A percentile compares a stretch with the other conserved stretches of the same genome.
These are phyloP conservation scores for Nyssa sinensis DNA, from an alignment of 148 eudicot genomes.

Conservation along the genomic window DNA sequence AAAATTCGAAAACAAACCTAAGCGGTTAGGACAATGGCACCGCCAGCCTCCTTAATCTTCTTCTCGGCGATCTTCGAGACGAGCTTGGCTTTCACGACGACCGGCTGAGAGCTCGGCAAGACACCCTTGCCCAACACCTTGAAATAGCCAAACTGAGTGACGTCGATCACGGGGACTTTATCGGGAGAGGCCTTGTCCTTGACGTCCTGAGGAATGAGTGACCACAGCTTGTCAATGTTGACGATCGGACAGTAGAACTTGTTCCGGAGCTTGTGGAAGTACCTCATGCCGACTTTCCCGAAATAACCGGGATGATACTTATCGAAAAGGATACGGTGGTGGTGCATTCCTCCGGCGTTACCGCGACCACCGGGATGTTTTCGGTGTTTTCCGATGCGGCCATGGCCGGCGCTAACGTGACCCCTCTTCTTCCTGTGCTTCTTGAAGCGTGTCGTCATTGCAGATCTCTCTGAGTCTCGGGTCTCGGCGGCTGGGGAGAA, in stretches of 20 bases:
- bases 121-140: constrained; percentile 11
- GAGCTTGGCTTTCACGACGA: constrained; percentile 9
- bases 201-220: neutral
- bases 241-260: constrained; percentile 5
- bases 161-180: constrained; percentile 4
- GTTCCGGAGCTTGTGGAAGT: constrained; percentile 6
- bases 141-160: constrained; percentile 8
- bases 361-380: constrained; percentile 5
- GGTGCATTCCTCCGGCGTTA: constrained; percentile 6
- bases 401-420: constrained; percentile 4
- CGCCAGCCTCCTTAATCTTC: constrained; percentile 13
- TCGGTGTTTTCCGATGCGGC: constrained; percentile 8
- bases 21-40: constrained; percentile 4
- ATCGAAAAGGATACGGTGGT: constrained; percentile 12
- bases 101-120: neutral
- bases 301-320: constrained; percentile 5
- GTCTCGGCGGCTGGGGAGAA: neutral
- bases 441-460: constrained; percentile 4
- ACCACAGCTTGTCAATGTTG: constrained; percentile 12
- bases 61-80: constrained; percentile 8
- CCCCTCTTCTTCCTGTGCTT: constrained; percentile 8
- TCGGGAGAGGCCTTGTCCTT: neutral
- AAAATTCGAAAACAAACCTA: neutral
- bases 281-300: constrained; percentile 8
- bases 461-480: neutral